Evolutionary conservation across 2,329 filamentous ascomycete genomes (phyloP).

Genomic region (Penicillium olsonii): DNA sequence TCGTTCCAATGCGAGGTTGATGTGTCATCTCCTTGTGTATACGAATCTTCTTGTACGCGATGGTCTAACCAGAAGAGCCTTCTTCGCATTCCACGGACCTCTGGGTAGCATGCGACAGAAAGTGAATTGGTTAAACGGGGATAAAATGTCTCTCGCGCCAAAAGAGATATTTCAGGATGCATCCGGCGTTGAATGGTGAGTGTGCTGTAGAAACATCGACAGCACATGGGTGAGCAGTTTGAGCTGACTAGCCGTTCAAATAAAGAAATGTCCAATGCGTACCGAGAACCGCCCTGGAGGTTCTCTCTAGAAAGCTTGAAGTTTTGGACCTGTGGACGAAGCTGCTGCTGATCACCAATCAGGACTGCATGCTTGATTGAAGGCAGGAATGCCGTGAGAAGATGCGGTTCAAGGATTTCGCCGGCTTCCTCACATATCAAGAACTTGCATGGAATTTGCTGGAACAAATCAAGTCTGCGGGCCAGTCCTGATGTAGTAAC

Average conservation of each 20-base stretch:
- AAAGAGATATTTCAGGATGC: slow-evolving; percentile 61
- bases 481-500: slow-evolving; percentile 58
- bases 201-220: slow-evolving; percentile 38
- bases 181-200: slow-evolving; percentile 66
- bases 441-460: slow-evolving; percentile 44
- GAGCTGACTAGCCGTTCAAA: slow-evolving; percentile 54
- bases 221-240: slow-evolving; percentile 13
- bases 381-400: slow-evolving; percentile 44
- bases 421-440: slow-evolving; percentile 48
- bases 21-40: slow-evolving; percentile 22
- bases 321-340: slow-evolving; percentile 44
- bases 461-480: slow-evolving; percentile 46
- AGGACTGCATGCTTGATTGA: slow-evolving; percentile 45
- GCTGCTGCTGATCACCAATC: slow-evolving; percentile 49
- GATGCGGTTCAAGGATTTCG: slow-evolving; percentile 46
- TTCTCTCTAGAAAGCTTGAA: slow-evolving; percentile 39
- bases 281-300: slow-evolving; percentile 33
- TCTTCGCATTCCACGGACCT: slow-evolving; percentile 51
- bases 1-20: slow-evolving; percentile 51
- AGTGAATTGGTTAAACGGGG: slow-evolving; percentile 61
- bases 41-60: slow-evolving; percentile 38
- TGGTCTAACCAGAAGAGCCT: slow-evolving; percentile 58
- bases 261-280: slow-evolving; percentile 51
- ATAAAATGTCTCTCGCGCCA: slow-evolving; percentile 53
- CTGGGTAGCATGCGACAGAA: slow-evolving; percentile 37